Evolutionary conservation across 2,329 filamentous ascomycete genomes (phyloP), one percentile per base, ranked within the genome.

Genomic region (Colletotrichum sp.): DNA sequence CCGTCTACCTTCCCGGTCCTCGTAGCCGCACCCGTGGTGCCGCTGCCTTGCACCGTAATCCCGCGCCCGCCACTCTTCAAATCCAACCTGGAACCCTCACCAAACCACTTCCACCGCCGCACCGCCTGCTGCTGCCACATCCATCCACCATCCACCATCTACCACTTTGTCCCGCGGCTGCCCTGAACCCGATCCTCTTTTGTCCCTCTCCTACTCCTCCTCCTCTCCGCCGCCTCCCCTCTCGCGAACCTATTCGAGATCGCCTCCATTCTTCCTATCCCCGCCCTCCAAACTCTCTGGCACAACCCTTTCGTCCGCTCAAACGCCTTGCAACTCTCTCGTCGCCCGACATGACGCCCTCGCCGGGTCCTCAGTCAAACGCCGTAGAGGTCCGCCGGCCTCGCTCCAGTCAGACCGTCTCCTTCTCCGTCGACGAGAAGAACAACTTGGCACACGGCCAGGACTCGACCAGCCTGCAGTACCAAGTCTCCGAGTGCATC

Each of bases 401-500:
- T 84, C 83, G 84, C 78, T 82, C 85, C 44, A 84, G 81, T 75
- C 83, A 86, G 82, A 88, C 85, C 75, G 85, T 89, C 63, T 86
- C 88, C 24, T 87, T 89, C 77, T 89, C 87, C 78, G 87, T 87
- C 72, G 85, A 87, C 62, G 88, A 89, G 71, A 71, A 69, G 32
- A 68, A 34, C 28, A 81, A 85, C 16, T 79, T 82, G 15, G 80
- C 81, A 72, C 82, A 81, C 66, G 82, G 82, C 76, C 81, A 79
- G 78, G 77, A 78, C 62, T 66, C 72, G 26, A 84, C 81, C 76
- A 87, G 80, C 79, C 88, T 85, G 79, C 89, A 91, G 80, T 90
- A 93, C 79, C 89, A 91, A 78, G 86, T 93, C 63, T 90, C 90
- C 76, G 91, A 93, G 80, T 93, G 91, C 79, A 90, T 93, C 81